Percentiles rank a stretch among this genome's conserved stretches.
These are phyloP conservation scores for Phyllosticta paracitricarpa DNA, from an alignment of 2,329 filamentous ascomycete species.

Conservation along the genomic window DNA sequence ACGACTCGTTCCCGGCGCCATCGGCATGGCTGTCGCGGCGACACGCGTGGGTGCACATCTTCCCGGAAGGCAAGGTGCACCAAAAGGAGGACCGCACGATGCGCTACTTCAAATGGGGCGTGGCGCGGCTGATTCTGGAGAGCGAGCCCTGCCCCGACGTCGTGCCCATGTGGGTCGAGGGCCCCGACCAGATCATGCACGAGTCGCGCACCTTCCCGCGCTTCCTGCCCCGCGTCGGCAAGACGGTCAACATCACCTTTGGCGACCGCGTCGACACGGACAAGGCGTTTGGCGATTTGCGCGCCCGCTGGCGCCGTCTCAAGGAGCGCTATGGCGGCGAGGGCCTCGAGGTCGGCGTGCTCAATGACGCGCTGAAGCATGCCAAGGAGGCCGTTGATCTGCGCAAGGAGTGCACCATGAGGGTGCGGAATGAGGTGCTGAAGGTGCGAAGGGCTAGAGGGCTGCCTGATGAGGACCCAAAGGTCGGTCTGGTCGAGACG, in stretches of 20 bases:
- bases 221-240: slow-evolving; percentile 66
- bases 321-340: slow-evolving; percentile 36
- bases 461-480: slow-evolving; percentile 69
- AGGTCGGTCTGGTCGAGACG: slow-evolving; percentile 63
- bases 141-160: slow-evolving; percentile 78
- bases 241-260: slow-evolving; percentile 63
- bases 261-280: slow-evolving; percentile 70
- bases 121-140: slow-evolving; percentile 85
- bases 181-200: slow-evolving; percentile 78
- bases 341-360: slow-evolving; percentile 42
- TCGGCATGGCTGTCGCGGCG: slow-evolving; percentile 60
- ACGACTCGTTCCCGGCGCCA: slow-evolving; percentile 59
- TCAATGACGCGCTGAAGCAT: slow-evolving; percentile 54
- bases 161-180: slow-evolving; percentile 90
- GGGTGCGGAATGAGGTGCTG: slow-evolving; percentile 69
- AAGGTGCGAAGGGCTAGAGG: slow-evolving; percentile 65
- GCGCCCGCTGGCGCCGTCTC: slow-evolving; percentile 63
- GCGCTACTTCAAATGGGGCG: slow-evolving; percentile 98
- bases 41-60: slow-evolving; percentile 85
- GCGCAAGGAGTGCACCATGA: slow-evolving; percentile 68
- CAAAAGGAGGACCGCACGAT: slow-evolving; percentile 70
- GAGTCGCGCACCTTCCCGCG: slow-evolving; percentile 71
- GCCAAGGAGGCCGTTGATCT: slow-evolving; percentile 66
- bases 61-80: slow-evolving; percentile 90
- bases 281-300: slow-evolving; percentile 64